Evolutionary conservation across 2,329 filamentous ascomycete genomes (phyloP).

Genomic region (Didymella arachidicola): DNA sequence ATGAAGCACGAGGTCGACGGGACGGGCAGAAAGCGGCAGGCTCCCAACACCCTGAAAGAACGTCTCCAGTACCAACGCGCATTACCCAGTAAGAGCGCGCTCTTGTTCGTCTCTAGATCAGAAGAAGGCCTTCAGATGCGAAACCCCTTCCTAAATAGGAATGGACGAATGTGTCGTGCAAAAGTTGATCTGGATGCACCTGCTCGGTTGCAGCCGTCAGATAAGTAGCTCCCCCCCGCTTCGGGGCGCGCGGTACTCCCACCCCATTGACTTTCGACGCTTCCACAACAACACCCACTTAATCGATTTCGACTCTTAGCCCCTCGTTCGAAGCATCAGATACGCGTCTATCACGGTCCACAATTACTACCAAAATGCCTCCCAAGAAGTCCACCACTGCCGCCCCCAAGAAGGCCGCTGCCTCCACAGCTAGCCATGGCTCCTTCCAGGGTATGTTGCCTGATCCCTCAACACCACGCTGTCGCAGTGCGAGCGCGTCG

Average conservation of each 20-base stretch:
- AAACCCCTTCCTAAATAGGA: constrained; percentile 45
- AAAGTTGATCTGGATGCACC: constrained; percentile 43
- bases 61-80: constrained; percentile 23
- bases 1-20: constrained; percentile 26
- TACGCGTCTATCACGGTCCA: constrained; percentile 34
- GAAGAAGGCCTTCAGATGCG: constrained; percentile 30
- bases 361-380: constrained; percentile 62
- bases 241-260: constrained; percentile 38
- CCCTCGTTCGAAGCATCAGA: constrained; percentile 49
- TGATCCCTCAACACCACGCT: constrained; percentile 54
- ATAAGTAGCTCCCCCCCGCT: constrained; percentile 41
- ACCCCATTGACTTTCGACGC: constrained; percentile 37
- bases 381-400: constrained; percentile 68
- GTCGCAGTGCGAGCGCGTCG: constrained; percentile 54
- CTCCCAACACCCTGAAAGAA: constrained; percentile 35
- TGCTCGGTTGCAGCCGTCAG: constrained; percentile 40
- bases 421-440: constrained; percentile 64
- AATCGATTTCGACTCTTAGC: constrained; percentile 31
- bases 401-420: constrained; percentile 65
- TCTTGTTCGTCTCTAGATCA: constrained; percentile 32
- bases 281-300: constrained; percentile 30
- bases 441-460: constrained; percentile 70
- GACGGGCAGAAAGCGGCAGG: constrained; percentile 30
- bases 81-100: constrained; percentile 34
- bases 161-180: constrained; percentile 34